Base-by-base conservation (phyloP, 257 asterid species). In the Ophiorrhiza pumila region DNA sequence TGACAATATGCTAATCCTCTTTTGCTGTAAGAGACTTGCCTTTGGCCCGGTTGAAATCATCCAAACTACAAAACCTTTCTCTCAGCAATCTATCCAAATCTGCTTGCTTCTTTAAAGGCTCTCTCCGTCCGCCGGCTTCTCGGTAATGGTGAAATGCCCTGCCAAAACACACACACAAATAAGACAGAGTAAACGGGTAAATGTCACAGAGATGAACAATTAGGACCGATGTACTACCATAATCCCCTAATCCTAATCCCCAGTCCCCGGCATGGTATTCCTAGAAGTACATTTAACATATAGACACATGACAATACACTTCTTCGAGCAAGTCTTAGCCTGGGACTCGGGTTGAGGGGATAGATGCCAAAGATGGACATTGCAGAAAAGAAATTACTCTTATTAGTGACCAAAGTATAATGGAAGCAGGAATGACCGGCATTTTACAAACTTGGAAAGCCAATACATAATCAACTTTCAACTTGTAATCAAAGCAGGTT, bases 131-230 rank as follows among this genome's bases (percentile, higher is more conserved):
- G 18, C 84, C 79, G 9, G 25, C 81, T 52, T 74, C 85, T 58
- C 93, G 87, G 62, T 78, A 87, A 82, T 88, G 95, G 84, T 91
- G 97, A 83, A 91, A 88, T 59, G 93, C 95, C 97, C 97, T 91
- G 90, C 79, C 68, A 74, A 65, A 63, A 37, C 67, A 68, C 58
- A 37, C 23, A 34, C n/a, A 53, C 64, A 39, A 60, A 70, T 17
- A 35, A 3, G 15, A 56, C 17, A 43, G 18, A 59, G 65, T 13
- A 35, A 53, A 52, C 29, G 25, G 29, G 53, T 15, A 37, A 37
- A 39, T n/a, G 14, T 20, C n/a, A 43, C 14, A 55, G 46, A 47
- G 32, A 17, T 67, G 31, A 45, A 23, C 34, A 41, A 20, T 65
- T 65, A 37, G n/a, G 32, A 63, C 8, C 47, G 7, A 1, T 4